phyloP scores from a whole-genome alignment of 2,329 filamentous ascomycete species.

The Hypoxylon sp. region DNA sequence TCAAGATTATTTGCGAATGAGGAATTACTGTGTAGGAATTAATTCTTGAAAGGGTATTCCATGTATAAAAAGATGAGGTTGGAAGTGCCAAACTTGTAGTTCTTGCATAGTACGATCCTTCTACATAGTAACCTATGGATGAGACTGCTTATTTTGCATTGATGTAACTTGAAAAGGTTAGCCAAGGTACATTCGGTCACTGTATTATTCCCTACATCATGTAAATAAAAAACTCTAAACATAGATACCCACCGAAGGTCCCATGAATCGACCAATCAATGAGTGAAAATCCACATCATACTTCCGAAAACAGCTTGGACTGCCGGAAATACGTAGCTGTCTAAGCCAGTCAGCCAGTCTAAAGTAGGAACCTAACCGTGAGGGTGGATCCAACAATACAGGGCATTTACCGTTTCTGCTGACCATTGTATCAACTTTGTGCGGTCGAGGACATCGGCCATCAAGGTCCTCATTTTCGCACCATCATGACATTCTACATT shows the following conservation, averaged over 20 bases:
- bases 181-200: background rate
- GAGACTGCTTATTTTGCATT: background rate
- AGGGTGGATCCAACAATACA: constrained; percentile 11
- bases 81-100: background rate
- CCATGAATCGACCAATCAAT: background rate
- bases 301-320: constrained; percentile 30
- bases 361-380: constrained; percentile 12
- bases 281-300: constrained; percentile 1
- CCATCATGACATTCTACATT: constrained; percentile 36
- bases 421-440: constrained; percentile 38
- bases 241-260: background rate
- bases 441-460: constrained; percentile 36
- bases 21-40: background rate
- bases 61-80: background rate
- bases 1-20: background rate
- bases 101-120: background rate
- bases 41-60: background rate
- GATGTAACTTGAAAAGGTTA: constrained; percentile 2
- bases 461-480: constrained; percentile 47
- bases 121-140: background rate
- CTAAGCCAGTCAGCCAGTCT: constrained; percentile 1
- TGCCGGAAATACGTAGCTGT: constrained; percentile 17
- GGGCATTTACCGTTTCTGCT: constrained; percentile 21
- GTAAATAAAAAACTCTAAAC: constrained; percentile 2
- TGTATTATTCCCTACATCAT: background rate